Evolutionary conservation across 148 eudicot genomes (phyloP).

Genomic region (Dianthus caryophyllus): DNA sequence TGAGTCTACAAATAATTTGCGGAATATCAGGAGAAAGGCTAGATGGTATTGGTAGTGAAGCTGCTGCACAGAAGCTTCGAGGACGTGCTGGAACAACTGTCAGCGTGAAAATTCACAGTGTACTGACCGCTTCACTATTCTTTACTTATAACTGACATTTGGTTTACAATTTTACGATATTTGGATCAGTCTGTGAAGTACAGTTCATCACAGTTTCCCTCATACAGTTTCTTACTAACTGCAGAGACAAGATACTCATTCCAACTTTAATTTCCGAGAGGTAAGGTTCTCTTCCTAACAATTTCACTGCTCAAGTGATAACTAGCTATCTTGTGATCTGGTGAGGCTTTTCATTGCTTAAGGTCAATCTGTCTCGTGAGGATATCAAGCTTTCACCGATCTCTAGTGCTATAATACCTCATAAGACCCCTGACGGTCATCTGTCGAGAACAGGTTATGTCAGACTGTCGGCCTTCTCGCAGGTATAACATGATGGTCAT

Average conservation of each 20-base stretch:
- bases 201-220: background rate
- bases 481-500: constrained; percentile 33
- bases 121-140: constrained; percentile 24
- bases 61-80: constrained; percentile 91
- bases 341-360: constrained; percentile 11
- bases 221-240: constrained; percentile 21
- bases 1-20: constrained; percentile 5
- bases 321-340: background rate
- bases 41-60: constrained; percentile 72
- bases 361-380: constrained; percentile 86
- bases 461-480: constrained; percentile 74
- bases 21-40: constrained; percentile 61
- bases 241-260: constrained; percentile 46
- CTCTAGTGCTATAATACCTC: constrained; percentile 79
- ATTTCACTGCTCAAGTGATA: background rate
- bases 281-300: constrained; percentile 31
- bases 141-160: background rate
- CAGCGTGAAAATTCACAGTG: constrained; percentile 70
- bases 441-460: constrained; percentile 74
- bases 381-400: constrained; percentile 80
- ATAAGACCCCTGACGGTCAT: constrained; percentile 70
- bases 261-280: constrained; percentile 53
- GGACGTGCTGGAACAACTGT: constrained; percentile 89
- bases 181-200: background rate
- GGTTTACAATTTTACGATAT: background rate